Evolutionary conservation across 192 early-diverging fungal species (phyloP).

Genomic region (Spinellus fusiger): DNA sequence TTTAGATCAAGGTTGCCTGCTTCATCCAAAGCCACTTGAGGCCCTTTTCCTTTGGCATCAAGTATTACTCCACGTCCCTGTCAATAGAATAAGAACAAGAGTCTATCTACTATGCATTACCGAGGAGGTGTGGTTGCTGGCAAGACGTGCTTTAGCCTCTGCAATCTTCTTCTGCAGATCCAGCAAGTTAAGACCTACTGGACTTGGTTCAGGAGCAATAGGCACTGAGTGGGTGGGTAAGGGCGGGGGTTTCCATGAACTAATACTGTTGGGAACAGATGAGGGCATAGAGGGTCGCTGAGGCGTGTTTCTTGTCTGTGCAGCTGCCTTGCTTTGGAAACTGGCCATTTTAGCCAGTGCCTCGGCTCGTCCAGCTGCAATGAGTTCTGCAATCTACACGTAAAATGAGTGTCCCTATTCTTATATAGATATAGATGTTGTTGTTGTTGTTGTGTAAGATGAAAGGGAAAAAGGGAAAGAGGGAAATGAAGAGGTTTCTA

Average conservation of each 20-base stretch:
- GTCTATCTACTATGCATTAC: not conserved
- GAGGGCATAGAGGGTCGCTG: conserved; percentile 7
- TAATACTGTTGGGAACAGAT: not conserved
- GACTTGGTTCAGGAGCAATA: conserved; percentile 8
- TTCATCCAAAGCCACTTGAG: conserved; percentile 39
- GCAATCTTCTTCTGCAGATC: conserved; percentile 44
- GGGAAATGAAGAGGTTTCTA: no score
- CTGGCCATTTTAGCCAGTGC: conserved; percentile 59
- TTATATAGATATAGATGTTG: no score
- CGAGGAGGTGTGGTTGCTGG: not conserved
- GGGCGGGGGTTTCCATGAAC: conserved; percentile 14
- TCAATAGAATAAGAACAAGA: conserved; percentile 8
- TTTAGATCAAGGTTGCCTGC: conserved; percentile 43
- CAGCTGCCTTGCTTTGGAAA: conserved; percentile 13
- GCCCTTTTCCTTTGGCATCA: conserved; percentile 14
- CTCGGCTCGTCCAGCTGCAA: conserved; percentile 50
- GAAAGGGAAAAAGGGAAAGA: no score
- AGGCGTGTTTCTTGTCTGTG: conserved; percentile 10
- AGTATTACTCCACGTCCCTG: conserved; percentile 28
- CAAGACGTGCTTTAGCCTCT: conserved; percentile 34
- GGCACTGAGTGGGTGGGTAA: conserved; percentile 9
- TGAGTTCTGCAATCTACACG: not conserved
- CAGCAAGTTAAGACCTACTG: conserved; percentile 32
- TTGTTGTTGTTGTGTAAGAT: no score
- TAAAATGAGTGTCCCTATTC: no score